Evolutionary conservation across 805 yeast species (phyloP), one percentile per base, ranked within the genome.

Genomic region (Ogataea methanolica): DNA sequence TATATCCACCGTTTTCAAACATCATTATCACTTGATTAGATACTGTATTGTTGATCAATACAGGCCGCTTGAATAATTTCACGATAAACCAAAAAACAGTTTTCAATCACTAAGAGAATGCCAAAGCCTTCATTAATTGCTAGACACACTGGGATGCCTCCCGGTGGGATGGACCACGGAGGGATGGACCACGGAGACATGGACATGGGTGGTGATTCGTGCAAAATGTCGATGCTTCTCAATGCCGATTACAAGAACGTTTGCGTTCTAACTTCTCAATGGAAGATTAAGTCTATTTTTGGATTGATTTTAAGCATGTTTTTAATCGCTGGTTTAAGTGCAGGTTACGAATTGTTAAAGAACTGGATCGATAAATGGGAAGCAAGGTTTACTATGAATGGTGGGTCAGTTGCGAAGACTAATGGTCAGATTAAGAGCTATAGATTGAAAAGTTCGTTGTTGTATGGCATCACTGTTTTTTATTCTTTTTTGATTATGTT

Each of bases 401-500:
- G 38, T 21, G 39, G 44, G 6, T 42, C 12, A 26, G 11, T 26
- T 26, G 12, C 34, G 15, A 48, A 45, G 19, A 41, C 48, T 9
- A 43, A 34, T 37, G 48, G 17, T 5, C 50, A 55, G 54, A 54
- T 59, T 16, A 47, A 49, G 15, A 43, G 41, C 2, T 60, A 52
- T 47, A 67, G 60, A 42, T 14, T 62, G 3, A 62, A 59, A 36
- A 56, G 59, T 48, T 59, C 73, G 1, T n/a, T 59, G 2, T 43
- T 69, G 14, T 73, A 74, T 50, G 76, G 74, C 0, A 21, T 68
- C 16, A 62, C 67, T 47, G 74, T 73, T n/a, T 70, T 71, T 16
- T 72, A 69, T 53, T 70, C 75, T 3, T 72, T 74, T 47, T 59
- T 70, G 57, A 66, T 74, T 53, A 74, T 74, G 79, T 62, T 74